Evolutionary conservation across 192 early-diverging fungal species (phyloP).

Genomic region (Rhizoclosmatium globosum): DNA sequence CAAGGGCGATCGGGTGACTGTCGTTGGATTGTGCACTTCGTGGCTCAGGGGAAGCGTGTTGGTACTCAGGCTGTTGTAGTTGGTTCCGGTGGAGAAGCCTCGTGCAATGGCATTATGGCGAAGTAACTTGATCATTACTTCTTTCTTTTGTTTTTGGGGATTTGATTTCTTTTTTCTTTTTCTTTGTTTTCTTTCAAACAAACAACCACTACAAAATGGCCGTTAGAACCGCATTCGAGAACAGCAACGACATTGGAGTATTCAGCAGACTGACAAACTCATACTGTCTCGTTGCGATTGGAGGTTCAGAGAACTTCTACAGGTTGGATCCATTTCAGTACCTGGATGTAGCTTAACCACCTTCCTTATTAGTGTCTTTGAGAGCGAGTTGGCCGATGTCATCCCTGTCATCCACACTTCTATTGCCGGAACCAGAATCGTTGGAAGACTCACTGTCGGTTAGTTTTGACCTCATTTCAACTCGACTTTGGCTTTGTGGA

Average conservation of each 20-base stretch:
- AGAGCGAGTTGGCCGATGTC: constrained; percentile 93
- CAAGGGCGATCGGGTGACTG: constrained; percentile 1
- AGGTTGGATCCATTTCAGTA: constrained; percentile 58
- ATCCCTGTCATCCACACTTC: constrained; percentile 96
- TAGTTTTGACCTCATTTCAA: background rate
- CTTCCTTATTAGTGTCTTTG: constrained; percentile 78
- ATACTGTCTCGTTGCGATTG: constrained; percentile 96
- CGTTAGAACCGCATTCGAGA: constrained; percentile 93
- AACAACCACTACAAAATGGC: constrained; percentile 29
- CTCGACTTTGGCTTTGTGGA: no score
- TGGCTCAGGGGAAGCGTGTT: constrained; percentile 15
- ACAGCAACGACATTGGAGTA: constrained; percentile 99
- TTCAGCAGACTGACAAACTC: constrained; percentile 98
- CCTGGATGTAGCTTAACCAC: constrained; percentile 20
- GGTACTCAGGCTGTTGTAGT: no score
- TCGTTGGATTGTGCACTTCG: constrained; percentile 7
- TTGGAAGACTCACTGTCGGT: constrained; percentile 88
- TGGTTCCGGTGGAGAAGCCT: background rate
- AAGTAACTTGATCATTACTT: background rate
- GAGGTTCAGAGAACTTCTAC: constrained; percentile 99
- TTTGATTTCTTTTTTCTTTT: constrained; percentile 16
- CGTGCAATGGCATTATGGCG: background rate
- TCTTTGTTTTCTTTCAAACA: background rate
- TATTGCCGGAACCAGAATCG: constrained; percentile 95
- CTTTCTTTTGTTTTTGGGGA: constrained; percentile 22